phyloP scores from a whole-genome alignment of 768 basidiomycete genomes.

The Collybia nuda region DNA sequence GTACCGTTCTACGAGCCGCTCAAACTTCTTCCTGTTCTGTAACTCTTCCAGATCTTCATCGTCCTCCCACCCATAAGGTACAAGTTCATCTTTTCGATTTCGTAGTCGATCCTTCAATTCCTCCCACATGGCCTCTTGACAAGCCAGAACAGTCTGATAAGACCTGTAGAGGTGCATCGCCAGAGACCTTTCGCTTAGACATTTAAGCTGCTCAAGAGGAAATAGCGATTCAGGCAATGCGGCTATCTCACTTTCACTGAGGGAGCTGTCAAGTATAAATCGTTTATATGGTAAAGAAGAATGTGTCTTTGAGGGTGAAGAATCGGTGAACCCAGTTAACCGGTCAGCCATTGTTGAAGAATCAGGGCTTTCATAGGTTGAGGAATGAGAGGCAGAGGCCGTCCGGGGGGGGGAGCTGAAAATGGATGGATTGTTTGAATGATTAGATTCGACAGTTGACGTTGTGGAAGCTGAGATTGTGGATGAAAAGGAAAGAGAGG shows the following conservation, averaged over 20 bases:
- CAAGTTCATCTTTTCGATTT: constrained; percentile 52
- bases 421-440: constrained; percentile 19
- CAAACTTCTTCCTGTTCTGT: constrained; percentile 57
- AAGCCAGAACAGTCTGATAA: constrained; percentile 61
- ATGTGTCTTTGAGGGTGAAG: constrained; percentile 12
- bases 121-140: constrained; percentile 79
- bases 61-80: constrained; percentile 68
- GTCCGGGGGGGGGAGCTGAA: constrained; percentile 24
- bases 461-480: constrained; percentile 40
- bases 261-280: constrained; percentile 47
- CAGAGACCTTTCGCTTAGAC: constrained; percentile 56
- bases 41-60: constrained; percentile 61
- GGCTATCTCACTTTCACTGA: constrained; percentile 39
- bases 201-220: constrained; percentile 39
- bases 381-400: constrained; percentile 32
- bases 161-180: constrained; percentile 71
- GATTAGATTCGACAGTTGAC: constrained; percentile 21
- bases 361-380: constrained; percentile 21
- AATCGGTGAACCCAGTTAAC: constrained; percentile 2
- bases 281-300: constrained; percentile 27
- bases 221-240: constrained; percentile 34
- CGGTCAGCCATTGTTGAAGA: constrained; percentile 11
- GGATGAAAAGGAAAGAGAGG: constrained; percentile 55
- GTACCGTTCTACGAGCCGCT: constrained; percentile 58
- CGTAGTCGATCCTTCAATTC: constrained; percentile 63